Evolutionary conservation across 495 filamentous ascomycete species (phyloP).

Genomic region (Trichoderma gamsii): DNA sequence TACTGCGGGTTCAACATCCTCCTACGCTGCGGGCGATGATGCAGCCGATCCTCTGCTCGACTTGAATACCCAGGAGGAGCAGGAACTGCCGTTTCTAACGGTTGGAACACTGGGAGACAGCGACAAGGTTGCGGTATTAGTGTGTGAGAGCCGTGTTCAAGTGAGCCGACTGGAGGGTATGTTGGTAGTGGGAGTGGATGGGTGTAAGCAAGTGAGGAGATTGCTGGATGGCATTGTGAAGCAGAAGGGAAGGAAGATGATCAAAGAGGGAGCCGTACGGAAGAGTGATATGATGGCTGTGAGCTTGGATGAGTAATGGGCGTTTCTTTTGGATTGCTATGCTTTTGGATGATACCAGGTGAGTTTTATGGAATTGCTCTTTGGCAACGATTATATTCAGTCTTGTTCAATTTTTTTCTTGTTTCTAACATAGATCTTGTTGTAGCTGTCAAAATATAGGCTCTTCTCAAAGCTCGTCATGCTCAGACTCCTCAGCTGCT

Average conservation of each 20-base stretch:
- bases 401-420: neutral
- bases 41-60: constrained; percentile 82
- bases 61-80: constrained; percentile 78
- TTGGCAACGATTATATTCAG: neutral
- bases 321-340: neutral
- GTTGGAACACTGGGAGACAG: constrained; percentile 66
- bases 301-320: constrained; percentile 34
- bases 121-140: constrained; percentile 71
- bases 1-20: constrained; percentile 71
- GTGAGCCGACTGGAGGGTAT: constrained; percentile 77
- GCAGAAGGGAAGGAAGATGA: constrained; percentile 55
- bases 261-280: constrained; percentile 52
- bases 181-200: constrained; percentile 85
- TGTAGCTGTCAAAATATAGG: neutral
- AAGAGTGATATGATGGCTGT: constrained; percentile 38
- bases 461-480: constrained; percentile 40
- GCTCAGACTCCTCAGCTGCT: constrained; percentile 26
- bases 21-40: constrained; percentile 57
- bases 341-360: constrained; percentile 14
- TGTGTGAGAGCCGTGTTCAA: constrained; percentile 80
- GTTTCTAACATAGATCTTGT: neutral
- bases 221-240: constrained; percentile 67
- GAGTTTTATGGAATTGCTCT: neutral
- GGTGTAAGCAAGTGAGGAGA: constrained; percentile 77
- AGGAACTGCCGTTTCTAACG: constrained; percentile 83